Conservation (phyloP, 495 filamentous ascomycete species). For the Aspergillus sclerotiicarbonarius region DNA sequence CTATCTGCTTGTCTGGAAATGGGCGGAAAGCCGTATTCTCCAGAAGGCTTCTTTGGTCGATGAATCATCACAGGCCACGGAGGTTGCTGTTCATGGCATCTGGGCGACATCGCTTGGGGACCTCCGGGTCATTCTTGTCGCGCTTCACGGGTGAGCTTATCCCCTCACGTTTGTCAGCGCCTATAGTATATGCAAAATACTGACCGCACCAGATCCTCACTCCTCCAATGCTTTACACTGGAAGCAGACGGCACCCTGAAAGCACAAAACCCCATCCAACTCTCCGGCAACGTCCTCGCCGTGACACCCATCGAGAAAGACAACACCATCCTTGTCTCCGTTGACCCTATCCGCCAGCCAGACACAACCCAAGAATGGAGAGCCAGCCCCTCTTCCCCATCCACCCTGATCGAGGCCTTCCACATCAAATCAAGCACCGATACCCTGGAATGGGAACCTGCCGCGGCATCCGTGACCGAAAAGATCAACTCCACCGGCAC, state of each 20-base stretch:
- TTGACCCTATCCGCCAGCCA: constrained; percentile 52
- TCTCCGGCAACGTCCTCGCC: constrained; percentile 63
- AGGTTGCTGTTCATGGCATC: constrained; percentile 36
- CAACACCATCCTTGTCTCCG: constrained; percentile 50
- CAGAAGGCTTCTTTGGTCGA: constrained; percentile 43
- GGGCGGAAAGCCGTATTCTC: constrained; percentile 55
- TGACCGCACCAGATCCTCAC: constrained; percentile 48
- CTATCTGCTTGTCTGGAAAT: constrained; percentile 78
- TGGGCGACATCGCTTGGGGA: constrained; percentile 32
- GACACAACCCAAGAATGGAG: constrained; percentile 40
- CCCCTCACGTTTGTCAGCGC: neutral
- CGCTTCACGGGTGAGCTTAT: constrained; percentile 63
- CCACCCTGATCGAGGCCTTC: constrained; percentile 31
- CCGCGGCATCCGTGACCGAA: constrained; percentile 20
- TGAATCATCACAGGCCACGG: constrained; percentile 18
- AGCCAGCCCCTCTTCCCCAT: constrained; percentile 16
- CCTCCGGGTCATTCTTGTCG: constrained; percentile 50
- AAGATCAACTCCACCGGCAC: constrained; percentile 37
- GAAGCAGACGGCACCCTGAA: constrained; percentile 39
- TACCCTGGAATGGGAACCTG: constrained; percentile 24
- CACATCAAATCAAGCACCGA: constrained; percentile 16
- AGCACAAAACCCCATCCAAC: constrained; percentile 42
- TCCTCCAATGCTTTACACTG: constrained; percentile 58
- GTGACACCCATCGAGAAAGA: constrained; percentile 35
- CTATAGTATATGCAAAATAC: neutral